These are phyloP conservation scores for Teunomyces tritomae DNA, from an alignment of 805 yeast species.

Conservation along the genomic window DNA sequence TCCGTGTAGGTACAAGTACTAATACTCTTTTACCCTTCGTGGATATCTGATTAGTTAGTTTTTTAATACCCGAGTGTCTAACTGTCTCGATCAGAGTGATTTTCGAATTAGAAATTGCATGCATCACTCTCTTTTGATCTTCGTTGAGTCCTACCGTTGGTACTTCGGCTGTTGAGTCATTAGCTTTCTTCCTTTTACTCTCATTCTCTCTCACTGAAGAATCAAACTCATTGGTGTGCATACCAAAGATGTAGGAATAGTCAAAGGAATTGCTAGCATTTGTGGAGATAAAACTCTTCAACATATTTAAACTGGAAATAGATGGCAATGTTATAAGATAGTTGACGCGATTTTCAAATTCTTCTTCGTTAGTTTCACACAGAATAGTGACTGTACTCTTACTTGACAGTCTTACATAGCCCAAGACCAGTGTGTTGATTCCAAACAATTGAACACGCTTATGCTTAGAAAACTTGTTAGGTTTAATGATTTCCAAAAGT, in stretches of 20 bases:
- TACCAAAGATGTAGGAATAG: not conserved
- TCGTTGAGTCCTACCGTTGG: not conserved
- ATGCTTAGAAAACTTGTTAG: conserved; percentile 21
- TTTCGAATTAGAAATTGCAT: not conserved
- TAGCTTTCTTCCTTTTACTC: not conserved
- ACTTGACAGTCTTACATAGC: not conserved
- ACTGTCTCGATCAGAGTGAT: conserved; percentile 11
- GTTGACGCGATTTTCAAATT: conserved; percentile 9
- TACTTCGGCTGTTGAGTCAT: not conserved
- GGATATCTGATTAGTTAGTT: conserved; percentile 5
- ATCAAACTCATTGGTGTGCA: too few species aligned
- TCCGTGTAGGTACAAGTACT: conserved; percentile 13
- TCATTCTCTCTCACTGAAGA: not conserved
- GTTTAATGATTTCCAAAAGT: conserved; percentile 24
- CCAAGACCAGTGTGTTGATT: conserved; percentile 11
- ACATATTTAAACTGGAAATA: not conserved
- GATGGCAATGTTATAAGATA: conserved; percentile 6
- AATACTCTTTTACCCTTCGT: conserved; percentile 11
- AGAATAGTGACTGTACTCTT: not conserved
- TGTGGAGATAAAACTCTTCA: not conserved
- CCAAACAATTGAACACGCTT: conserved; percentile 22
- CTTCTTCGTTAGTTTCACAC: conserved; percentile 5
- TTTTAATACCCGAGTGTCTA: conserved; percentile 8
- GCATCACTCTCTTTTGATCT: not conserved
- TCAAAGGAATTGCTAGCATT: not conserved